Evolutionary conservation across 148 eudicot genomes (phyloP).

Genomic region (Polygonum maritimum): DNA sequence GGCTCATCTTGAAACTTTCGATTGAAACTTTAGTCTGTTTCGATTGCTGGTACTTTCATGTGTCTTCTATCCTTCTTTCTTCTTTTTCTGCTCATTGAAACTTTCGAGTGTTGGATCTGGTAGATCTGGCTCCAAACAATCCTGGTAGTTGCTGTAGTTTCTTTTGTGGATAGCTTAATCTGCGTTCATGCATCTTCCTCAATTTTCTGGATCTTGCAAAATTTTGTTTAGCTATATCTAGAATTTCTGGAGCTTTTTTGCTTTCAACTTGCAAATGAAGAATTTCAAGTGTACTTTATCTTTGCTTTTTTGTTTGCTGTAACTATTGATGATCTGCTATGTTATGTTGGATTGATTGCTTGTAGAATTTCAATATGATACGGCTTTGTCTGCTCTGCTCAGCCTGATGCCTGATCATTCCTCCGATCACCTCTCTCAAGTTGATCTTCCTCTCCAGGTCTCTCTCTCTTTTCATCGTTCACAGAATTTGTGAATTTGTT

Average conservation of each 20-base stretch:
- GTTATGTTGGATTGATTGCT: no score
- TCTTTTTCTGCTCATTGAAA: not conserved
- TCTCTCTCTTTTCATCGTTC: slow-evolving; percentile 10
- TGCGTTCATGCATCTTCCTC: not conserved
- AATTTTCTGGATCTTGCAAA: not conserved
- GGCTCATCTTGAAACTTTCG: slow-evolving; percentile 4
- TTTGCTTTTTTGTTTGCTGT: not conserved
- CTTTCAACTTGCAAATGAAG: not conserved
- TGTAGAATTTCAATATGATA: no score
- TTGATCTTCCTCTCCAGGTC: slow-evolving; percentile 99
- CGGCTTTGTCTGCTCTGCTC: slow-evolving; percentile 80
- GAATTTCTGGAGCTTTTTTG: not conserved
- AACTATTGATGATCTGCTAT: no score
- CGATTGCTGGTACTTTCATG: slow-evolving; percentile 24
- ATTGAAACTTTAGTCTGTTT: no score
- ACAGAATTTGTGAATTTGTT: no score
- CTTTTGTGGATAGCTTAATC: not conserved
- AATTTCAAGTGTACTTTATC: not conserved
- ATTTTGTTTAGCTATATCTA: not conserved
- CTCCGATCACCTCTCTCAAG: slow-evolving; percentile 95
- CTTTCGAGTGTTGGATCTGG: not conserved
- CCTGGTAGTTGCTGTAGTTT: not conserved
- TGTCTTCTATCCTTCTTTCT: not conserved
- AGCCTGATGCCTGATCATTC: slow-evolving; percentile 73
- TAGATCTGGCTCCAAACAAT: not conserved